Evolutionary conservation across 768 basidiomycete genomes (phyloP), one percentile per base, ranked within the genome.

Genomic region (Leccinellum albellum): DNA sequence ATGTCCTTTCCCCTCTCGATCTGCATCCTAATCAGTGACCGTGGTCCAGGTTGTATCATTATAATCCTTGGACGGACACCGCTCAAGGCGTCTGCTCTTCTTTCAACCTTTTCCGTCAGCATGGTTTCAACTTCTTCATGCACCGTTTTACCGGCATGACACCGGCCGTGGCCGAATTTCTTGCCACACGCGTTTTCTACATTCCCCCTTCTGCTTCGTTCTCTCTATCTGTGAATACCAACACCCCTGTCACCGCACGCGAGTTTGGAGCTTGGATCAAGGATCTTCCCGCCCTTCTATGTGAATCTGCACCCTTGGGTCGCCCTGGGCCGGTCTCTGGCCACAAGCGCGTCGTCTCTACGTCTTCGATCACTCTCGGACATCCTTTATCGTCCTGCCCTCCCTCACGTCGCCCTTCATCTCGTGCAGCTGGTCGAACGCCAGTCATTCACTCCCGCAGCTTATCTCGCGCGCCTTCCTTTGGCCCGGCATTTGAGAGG

Each of bases 1-100:
- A 64, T 33, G 86, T 78, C 15, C 46, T 14, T 29, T 5, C 10
- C 20, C 15, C 29, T 49, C 26, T 49, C 56, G 51, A 56, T 6
- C 21, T 17, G 10, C 20, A 12, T 28, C 24, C 20, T 4, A 42
- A 12, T 33, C 23, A 52, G 58, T 61, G 32, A 64, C 54, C 17
- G 35, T 57, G 17, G 48, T 52, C 23, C 64, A 91, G 91, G 91
- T 79, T 98, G 70, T 99, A 98, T 76, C 97, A 99, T 74, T 91
- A 82, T 75, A 98, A 98, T 73, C 96, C 96, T 26, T 99, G 97
- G 97, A 91, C 91, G 46, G 96, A 98, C 70, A 96, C 96, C 2
- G 82, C 87, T 31, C 81, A 87, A 60, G 90, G 87, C 64, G 83
- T 82, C 61, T 89, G 89, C 71, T 75, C 82, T 33, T 91, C 92